Evolutionary conservation across 768 basidiomycete genomes (phyloP), one percentile per base, ranked within the genome.

Genomic region (Amanita brunnescens): DNA sequence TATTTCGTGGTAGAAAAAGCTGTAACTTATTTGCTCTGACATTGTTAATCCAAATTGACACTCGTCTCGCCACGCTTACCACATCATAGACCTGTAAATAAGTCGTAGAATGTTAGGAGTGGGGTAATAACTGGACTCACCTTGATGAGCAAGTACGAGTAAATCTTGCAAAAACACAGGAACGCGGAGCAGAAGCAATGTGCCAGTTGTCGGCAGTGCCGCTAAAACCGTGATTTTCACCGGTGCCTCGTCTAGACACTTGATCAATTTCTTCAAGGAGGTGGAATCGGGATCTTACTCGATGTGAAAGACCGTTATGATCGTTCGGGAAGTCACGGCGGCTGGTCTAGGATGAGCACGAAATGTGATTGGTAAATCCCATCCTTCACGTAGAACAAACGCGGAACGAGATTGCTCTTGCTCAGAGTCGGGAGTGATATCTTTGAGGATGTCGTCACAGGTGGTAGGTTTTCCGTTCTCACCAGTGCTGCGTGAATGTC

Each of bases 401-500:
- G 26, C 47, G 52, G 44, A 47, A 53, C 45, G 44, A 53, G 23
- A 47, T 53, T 53, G 44, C 35, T 53, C 52, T 38, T 47, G 52
- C 44, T 53, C 52, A 47, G 44, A 35, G 44, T 35, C 52, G 32
- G 52, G 52, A 53, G 33, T 47, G 16, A 41, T 41, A 41, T 41
- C 39, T 41, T 41, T 41, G 39, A 35, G 5, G n/a, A 55, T 47
- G 42, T 54, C 48, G 41, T 51, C 49, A 45, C 49, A 54, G 48
- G 53, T 54, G 53, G 51, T 51, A 51, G 48, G 53, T 54, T 54
- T 29, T 29, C 26, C 26, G 5, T 5, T 55, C 55, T 47, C 45
- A 55, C 55, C 55, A 55, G 55, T 55, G 55, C 51, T 55, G 52
- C 24, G 51, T 55, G 51, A 55, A 53, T 34, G 51, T 55, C 29